A percentile compares a stretch with the other conserved stretches of the same genome.
These are phyloP conservation scores for Populus alba DNA, from an alignment of 345 rosid genomes.

Conservation along the genomic window DNA sequence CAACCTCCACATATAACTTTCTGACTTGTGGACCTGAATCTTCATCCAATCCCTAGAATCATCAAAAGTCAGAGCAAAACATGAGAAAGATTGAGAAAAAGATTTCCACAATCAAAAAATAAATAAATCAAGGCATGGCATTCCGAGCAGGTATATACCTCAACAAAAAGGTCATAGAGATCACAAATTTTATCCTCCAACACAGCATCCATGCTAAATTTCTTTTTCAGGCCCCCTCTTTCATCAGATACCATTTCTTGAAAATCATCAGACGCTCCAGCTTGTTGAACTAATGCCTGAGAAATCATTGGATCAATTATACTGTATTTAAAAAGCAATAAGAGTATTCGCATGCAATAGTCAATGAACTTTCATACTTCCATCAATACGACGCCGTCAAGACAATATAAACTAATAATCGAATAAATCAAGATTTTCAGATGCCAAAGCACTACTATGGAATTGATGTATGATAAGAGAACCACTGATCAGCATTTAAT, in stretches of 20 bases:
- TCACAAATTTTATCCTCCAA: slow-evolving; percentile 92
- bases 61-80: slow-evolving; percentile 16
- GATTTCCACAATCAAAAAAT: not conserved
- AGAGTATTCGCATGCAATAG: not conserved
- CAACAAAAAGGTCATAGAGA: slow-evolving; percentile 86
- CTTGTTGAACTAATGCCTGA: slow-evolving; percentile 57
- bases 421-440: not conserved
- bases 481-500: not conserved
- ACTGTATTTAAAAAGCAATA: not conserved
- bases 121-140: not conserved
- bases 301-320: slow-evolving; percentile 4
- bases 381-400: not conserved
- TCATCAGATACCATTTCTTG: slow-evolving; percentile 54
- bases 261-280: slow-evolving; percentile 67
- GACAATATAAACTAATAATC: not conserved
- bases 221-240: slow-evolving; percentile 50
- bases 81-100: slow-evolving; percentile 13
- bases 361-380: not conserved
- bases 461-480: not conserved
- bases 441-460: not conserved
- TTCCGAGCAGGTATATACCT: slow-evolving; percentile 43
- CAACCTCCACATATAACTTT: slow-evolving; percentile 80
- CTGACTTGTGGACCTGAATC: slow-evolving; percentile 79
- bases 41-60: slow-evolving; percentile 78
- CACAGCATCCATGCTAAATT: slow-evolving; percentile 57